Base-by-base conservation (phyloP, 164 flowering plant genomes). In the Malania oleifera region DNA sequence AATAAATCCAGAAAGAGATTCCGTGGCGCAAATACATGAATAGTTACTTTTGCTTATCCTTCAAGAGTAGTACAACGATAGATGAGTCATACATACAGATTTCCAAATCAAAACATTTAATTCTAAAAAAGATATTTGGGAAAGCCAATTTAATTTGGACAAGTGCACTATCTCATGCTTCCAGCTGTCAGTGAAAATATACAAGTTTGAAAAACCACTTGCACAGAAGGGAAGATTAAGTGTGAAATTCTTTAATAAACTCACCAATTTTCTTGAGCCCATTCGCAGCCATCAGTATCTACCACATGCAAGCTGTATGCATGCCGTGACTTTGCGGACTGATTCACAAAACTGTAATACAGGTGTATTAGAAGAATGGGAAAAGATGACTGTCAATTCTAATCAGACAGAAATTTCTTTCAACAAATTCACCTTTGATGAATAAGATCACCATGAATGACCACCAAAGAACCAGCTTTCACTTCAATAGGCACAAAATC, bases 301-400 rank as follows among this genome's bases (percentile, higher is more conserved):
- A 93, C 97, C 39, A 81, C 89, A 70, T 93, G 97, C 76, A 82
- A 73, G 78, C 95, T 90, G 72, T 81, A 87, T 35, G 98, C 98
- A 75, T 93, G 98, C 66, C 97, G 79, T 60, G 98, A 93, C 56
- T 84, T 87, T 60, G 85, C 40, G 41, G 98, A 92, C 60, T 75
- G 82, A 66, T 93, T 93, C 73, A 89, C 98, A 72, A 86, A 86
- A 74, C 98, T 93, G 75, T 12, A 26, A 49, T 12, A 27, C 67
- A 68, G 19, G 40, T 10, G 69, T 49, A 37, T 1, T 18, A 52
- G 56, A 37, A 35, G 41, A 3, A 44, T 2, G 22, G 48, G 38
- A 31, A 54, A 22, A 23, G 44, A 24, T 46, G 28, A 62, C 54
- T 15, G 19, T 41, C 18, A 14, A 53, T 35, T 24, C 9, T 37